Percentiles rank a stretch among this genome's conserved stretches.
These are phyloP conservation scores for Pichia ethanolica DNA, from an alignment of 805 yeast genomes.

Conservation along the genomic window DNA sequence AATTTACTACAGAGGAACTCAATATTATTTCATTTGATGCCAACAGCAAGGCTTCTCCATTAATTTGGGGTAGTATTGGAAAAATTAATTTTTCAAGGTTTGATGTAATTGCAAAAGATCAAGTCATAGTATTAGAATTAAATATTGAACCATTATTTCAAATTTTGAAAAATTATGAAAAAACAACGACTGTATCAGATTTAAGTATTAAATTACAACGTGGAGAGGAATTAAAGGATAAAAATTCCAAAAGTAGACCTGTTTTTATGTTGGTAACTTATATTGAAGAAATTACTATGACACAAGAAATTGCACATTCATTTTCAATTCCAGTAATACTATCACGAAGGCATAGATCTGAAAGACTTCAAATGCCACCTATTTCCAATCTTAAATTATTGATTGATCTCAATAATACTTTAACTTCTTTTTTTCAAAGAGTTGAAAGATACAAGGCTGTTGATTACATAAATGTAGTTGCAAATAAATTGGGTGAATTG, in stretches of 20 bases:
- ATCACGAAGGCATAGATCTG: slow-evolving; percentile 46
- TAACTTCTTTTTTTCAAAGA: slow-evolving; percentile 48
- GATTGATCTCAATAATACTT: slow-evolving; percentile 43
- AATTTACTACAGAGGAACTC: slow-evolving; percentile 45
- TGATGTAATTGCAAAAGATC: slow-evolving; percentile 45
- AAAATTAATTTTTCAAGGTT: slow-evolving; percentile 40
- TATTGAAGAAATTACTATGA: slow-evolving; percentile 35
- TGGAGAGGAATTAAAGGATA: slow-evolving; percentile 18
- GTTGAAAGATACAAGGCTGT: slow-evolving; percentile 57
- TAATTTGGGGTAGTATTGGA: slow-evolving; percentile 57
- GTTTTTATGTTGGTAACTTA: slow-evolving; percentile 52
- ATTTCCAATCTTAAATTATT: slow-evolving; percentile 47
- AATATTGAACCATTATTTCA: slow-evolving; percentile 54
- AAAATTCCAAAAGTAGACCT: slow-evolving; percentile 22
- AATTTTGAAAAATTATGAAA: slow-evolving; percentile 50
- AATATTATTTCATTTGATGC: slow-evolving; percentile 44
- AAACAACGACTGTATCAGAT: slow-evolving; percentile 40
- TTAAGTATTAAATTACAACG: slow-evolving; percentile 41
- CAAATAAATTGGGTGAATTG: slow-evolving; percentile 42
- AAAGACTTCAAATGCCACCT: slow-evolving; percentile 55
- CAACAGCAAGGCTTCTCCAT: slow-evolving; percentile 41
- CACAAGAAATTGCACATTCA: slow-evolving; percentile 51
- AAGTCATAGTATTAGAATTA: slow-evolving; percentile 52
- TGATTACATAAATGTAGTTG: slow-evolving; percentile 43
- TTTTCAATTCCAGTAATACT: slow-evolving; percentile 67